These are phyloP conservation scores for Cladophialophora exuberans DNA, from an alignment of 2,329 filamentous ascomycete genomes.

Conservation along the genomic window DNA sequence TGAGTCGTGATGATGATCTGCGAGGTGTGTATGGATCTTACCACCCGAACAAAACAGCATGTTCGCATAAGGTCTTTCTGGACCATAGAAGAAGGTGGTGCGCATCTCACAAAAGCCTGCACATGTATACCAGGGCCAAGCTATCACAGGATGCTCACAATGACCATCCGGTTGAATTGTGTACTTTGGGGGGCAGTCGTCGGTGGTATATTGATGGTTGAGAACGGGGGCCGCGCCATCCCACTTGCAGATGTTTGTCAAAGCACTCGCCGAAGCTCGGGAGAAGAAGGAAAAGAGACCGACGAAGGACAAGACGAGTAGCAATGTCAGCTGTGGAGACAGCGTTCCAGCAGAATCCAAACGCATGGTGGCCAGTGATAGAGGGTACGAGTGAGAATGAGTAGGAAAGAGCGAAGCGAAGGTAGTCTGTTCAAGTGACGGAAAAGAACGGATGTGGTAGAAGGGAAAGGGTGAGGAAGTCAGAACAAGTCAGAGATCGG, in stretches of 20 bases:
- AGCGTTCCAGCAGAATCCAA: too few relatives aligned
- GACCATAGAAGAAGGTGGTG: conserved; percentile 11
- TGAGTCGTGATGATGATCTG: background rate
- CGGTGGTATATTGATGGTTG: conserved; percentile 10
- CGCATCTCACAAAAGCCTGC: conserved; percentile 13
- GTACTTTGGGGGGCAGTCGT: conserved; percentile 2
- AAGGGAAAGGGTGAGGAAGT: too few relatives aligned
- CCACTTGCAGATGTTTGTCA: conserved; percentile 8
- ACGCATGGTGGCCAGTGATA: too few relatives aligned
- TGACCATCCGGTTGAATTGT: background rate
- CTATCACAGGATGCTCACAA: background rate
- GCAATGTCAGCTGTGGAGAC: too few relatives aligned
- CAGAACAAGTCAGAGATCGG: too few relatives aligned
- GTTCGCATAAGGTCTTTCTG: background rate
- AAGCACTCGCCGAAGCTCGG: background rate
- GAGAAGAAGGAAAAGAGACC: background rate
- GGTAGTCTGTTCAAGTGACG: too few relatives aligned
- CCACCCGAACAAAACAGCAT: background rate
- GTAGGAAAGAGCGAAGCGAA: too few relatives aligned
- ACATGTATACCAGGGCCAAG: background rate
- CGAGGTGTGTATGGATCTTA: background rate
- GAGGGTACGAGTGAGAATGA: too few relatives aligned
- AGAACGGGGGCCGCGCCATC: conserved; percentile 1
- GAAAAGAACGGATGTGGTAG: too few relatives aligned
- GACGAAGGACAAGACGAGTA: too few relatives aligned